Evolutionary conservation across 305 asterid genomes (phyloP).

Genomic region (Plantago rigida): DNA sequence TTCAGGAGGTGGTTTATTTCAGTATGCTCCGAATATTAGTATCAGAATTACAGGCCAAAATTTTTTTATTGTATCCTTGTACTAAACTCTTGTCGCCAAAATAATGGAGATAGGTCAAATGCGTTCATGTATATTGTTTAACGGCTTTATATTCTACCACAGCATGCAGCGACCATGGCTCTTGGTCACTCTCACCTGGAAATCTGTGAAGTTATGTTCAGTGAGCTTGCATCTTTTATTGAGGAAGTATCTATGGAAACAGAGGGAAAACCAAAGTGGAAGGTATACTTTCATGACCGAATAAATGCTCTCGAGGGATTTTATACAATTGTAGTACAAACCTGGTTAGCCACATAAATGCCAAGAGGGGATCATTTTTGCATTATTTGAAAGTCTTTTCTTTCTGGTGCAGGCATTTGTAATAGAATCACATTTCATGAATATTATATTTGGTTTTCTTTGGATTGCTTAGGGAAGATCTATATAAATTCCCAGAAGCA

Average conservation of each 20-base stretch:
- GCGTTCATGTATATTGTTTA: not conserved
- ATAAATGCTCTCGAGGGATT: not conserved
- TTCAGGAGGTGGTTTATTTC: conserved; percentile 5
- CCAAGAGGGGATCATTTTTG: not conserved
- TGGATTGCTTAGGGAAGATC: no score
- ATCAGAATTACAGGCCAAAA: no score
- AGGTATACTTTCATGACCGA: conserved; percentile 43
- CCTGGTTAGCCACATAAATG: conserved; percentile 15
- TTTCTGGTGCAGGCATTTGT: not conserved
- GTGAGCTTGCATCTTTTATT: conserved; percentile 89
- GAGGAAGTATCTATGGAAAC: conserved; percentile 91
- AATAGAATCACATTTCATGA: no score
- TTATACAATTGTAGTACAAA: conserved; percentile 12
- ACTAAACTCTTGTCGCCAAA: no score
- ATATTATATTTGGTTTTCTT: no score
- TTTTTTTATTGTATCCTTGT: no score
- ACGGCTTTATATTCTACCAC: conserved; percentile 25
- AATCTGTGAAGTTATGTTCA: conserved; percentile 93
- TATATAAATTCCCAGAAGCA: no score
- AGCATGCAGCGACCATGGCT: conserved; percentile 98
- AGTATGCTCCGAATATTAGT: no score
- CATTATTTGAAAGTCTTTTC: not conserved
- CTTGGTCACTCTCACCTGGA: conserved; percentile 98
- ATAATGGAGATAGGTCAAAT: no score
- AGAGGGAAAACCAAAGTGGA: conserved; percentile 98